phyloP scores from a whole-genome alignment of 192 early-diverging fungal genomes.

The Podila verticillata region DNA sequence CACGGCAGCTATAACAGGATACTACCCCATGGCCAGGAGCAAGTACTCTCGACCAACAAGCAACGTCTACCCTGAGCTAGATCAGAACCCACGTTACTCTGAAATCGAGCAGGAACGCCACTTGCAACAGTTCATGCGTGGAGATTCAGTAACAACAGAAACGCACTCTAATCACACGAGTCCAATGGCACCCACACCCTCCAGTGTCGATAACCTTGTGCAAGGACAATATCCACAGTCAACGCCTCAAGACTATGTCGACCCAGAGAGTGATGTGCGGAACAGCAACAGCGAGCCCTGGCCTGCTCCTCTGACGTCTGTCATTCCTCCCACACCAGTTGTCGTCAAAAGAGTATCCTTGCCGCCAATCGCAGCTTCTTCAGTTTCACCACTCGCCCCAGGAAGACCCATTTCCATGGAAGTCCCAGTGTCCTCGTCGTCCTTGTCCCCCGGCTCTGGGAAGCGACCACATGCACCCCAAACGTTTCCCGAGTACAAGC shows the following conservation, averaged over 20 bases:
- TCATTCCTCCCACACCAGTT: background rate
- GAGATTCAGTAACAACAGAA: background rate
- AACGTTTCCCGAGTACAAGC: background rate
- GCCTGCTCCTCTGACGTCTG: background rate
- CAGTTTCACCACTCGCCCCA: background rate
- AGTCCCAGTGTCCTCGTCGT: background rate
- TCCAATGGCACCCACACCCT: background rate
- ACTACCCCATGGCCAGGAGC: background rate
- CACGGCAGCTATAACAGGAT: background rate
- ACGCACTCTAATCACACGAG: too few relatives aligned
- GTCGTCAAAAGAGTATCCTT: background rate
- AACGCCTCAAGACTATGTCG: background rate
- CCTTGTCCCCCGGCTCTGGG: background rate
- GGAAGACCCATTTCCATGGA: background rate
- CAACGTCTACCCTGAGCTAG: background rate
- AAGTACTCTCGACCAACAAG: background rate
- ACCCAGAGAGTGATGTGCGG: slow-evolving; percentile 8
- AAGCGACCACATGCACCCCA: slow-evolving; percentile 6
- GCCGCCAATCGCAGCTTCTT: background rate
- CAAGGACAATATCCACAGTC: background rate
- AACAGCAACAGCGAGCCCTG: background rate
- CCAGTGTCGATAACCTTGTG: background rate
- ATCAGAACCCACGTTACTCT: background rate
- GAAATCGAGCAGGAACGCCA: background rate
- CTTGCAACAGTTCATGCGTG: background rate